Percentiles rank a stretch among this genome's conserved stretches.
Evolutionary conservation across 2,329 filamentous ascomycete species (phyloP).

Genomic region (Paracorniculantispora psalliotae): DNA sequence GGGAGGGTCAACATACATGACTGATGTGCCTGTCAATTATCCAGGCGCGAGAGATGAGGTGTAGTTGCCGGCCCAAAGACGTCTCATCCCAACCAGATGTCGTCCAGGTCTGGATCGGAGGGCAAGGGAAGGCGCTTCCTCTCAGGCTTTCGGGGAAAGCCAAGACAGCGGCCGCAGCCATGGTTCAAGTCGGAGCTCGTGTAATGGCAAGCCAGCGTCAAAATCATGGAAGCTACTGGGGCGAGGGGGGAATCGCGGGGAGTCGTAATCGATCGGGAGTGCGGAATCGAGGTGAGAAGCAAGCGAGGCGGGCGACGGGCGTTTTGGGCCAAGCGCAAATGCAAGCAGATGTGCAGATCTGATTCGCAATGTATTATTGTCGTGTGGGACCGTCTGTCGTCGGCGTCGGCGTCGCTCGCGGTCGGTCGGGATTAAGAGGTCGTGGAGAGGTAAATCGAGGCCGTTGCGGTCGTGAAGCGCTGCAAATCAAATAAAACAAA

Average conservation of each 20-base stretch:
- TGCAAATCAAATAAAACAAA: constrained; percentile 7
- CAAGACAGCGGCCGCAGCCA: constrained; percentile 50
- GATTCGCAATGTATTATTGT: background rate
- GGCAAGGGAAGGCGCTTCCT: constrained; percentile 36
- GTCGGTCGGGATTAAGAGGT: background rate
- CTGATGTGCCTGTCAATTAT: constrained; percentile 16
- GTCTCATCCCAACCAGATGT: constrained; percentile 34
- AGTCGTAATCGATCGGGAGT: background rate
- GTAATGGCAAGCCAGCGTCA: constrained; percentile 35
- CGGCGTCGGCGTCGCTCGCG: background rate
- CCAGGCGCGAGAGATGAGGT: constrained; percentile 39
- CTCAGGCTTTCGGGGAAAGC: constrained; percentile 37
- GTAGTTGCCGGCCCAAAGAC: constrained; percentile 30
- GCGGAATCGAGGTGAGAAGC: background rate
- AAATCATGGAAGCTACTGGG: constrained; percentile 48
- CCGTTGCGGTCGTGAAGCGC: constrained; percentile 11
- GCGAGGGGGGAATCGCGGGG: constrained; percentile 10
- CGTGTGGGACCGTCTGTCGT: background rate
- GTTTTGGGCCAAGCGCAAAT: background rate
- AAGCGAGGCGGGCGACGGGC: background rate
- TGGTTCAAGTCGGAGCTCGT: constrained; percentile 45
- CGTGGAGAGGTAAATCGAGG: background rate
- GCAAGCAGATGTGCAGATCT: background rate
- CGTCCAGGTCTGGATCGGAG: constrained; percentile 29
- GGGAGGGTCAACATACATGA: constrained; percentile 10